These are phyloP conservation scores for Exophiala spinifera DNA, from an alignment of 2,329 filamentous ascomycete genomes.

Conservation along the genomic window DNA sequence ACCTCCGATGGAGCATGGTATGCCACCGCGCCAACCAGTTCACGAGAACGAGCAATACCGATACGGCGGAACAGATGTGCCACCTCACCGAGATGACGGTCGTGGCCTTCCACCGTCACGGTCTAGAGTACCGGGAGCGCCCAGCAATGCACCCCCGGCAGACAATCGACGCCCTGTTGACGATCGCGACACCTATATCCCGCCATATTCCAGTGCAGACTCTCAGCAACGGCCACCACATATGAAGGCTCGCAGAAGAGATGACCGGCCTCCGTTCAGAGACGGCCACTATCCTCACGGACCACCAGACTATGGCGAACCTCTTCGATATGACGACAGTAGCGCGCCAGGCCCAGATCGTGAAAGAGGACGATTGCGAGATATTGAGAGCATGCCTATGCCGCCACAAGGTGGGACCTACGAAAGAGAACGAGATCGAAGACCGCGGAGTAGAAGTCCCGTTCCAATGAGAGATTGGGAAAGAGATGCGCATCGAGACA, in stretches of 20 bases:
- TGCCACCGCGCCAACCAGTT: slow-evolving; percentile 23
- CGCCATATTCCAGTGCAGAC: slow-evolving; percentile 29
- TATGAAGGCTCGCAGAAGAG: slow-evolving; percentile 10
- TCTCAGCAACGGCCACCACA: slow-evolving; percentile 9
- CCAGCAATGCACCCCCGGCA: not conserved
- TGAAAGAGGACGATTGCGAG: slow-evolving; percentile 12
- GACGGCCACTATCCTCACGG: slow-evolving; percentile 5
- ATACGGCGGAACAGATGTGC: slow-evolving; percentile 14
- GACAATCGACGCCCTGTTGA: slow-evolving; percentile 10
- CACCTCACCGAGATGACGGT: slow-evolving; percentile 26
- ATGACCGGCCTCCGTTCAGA: slow-evolving; percentile 16
- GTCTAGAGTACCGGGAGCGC: slow-evolving; percentile 11
- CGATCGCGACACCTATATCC: slow-evolving; percentile 30
- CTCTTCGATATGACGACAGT: slow-evolving; percentile 21
- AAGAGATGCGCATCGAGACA: slow-evolving; percentile 9
- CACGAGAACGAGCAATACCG: slow-evolving; percentile 22
- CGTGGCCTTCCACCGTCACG: slow-evolving; percentile 22
- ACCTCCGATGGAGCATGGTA: slow-evolving; percentile 16
- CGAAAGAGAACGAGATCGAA: slow-evolving; percentile 15
- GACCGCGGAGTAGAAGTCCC: slow-evolving; percentile 25
- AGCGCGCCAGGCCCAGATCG: slow-evolving; percentile 9
- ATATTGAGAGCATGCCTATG: slow-evolving; percentile 5
- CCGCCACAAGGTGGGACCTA: slow-evolving; percentile 8
- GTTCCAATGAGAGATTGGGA: slow-evolving; percentile 24
- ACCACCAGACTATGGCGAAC: slow-evolving; percentile 15